Conservation (phyloP, 768 basidiomycete genomes). For the Tricholoma saponaceum region DNA sequence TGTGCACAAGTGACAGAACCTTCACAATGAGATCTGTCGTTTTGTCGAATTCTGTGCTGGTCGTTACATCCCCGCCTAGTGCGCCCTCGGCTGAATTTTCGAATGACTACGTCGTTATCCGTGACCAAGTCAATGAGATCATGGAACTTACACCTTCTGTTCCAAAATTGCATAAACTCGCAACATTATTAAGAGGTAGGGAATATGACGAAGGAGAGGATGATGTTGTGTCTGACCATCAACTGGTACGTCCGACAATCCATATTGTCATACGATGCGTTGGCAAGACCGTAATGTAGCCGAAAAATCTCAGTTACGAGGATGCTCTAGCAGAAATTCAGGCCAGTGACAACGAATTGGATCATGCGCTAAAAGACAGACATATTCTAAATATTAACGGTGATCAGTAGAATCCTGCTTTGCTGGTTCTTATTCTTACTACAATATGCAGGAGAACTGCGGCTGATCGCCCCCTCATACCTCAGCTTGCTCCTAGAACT, state of each 20-base stretch:
- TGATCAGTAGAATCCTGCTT: slow-evolving; percentile 19
- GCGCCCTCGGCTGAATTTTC: slow-evolving; percentile 22
- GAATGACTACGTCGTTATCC: slow-evolving; percentile 55
- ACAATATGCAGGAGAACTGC: slow-evolving; percentile 51
- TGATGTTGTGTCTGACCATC: slow-evolving; percentile 19
- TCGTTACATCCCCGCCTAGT: slow-evolving; percentile 53
- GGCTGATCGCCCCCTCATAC: slow-evolving; percentile 65
- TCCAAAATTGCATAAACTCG: slow-evolving; percentile 70
- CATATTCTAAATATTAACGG: slow-evolving; percentile 74
- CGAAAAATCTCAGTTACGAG: slow-evolving; percentile 47
- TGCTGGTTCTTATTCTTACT: neutral
- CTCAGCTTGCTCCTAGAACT: slow-evolving; percentile 71
- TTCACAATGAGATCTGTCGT: slow-evolving; percentile 82
- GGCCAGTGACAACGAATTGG: slow-evolving; percentile 77
- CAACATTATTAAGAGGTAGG: slow-evolving; percentile 52
- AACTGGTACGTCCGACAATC: slow-evolving; percentile 7
- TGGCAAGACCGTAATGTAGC: neutral
- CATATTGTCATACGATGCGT: neutral
- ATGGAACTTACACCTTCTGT: slow-evolving; percentile 78
- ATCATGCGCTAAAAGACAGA: slow-evolving; percentile 55
- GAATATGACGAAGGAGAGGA: slow-evolving; percentile 71
- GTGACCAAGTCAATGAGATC: slow-evolving; percentile 79
- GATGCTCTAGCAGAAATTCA: slow-evolving; percentile 66
- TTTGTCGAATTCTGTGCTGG: slow-evolving; percentile 82
- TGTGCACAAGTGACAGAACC: slow-evolving; percentile 80